Percentiles rank a stretch among this genome's conserved stretches.
Conservation (phyloP, 768 basidiomycete species). For the Fomitopsis serialis region DNA sequence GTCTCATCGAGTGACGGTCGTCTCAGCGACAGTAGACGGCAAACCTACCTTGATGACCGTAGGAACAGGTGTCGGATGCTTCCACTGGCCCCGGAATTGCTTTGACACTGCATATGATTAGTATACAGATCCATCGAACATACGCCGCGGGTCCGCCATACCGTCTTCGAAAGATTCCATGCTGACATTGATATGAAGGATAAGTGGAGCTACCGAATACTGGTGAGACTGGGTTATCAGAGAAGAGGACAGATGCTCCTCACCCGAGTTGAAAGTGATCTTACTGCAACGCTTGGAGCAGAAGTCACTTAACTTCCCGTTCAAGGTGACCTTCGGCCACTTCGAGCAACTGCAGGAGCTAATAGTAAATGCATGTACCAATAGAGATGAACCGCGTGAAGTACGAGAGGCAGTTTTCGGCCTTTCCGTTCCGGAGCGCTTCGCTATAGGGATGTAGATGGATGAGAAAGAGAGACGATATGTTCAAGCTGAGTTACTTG, state of each 20-base stretch:
- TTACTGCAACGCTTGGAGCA: constrained; percentile 18
- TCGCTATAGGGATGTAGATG: constrained; percentile 4
- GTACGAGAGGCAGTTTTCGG: constrained; percentile 12
- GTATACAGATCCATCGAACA: background rate
- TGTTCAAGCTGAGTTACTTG: background rate
- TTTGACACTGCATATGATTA: constrained; percentile 10
- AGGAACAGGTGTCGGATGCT: constrained; percentile 14
- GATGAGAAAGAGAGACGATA: background rate
- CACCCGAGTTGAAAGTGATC: constrained; percentile 8
- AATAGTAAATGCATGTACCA: too few relatives aligned
- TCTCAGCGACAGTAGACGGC: background rate
- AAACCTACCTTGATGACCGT: constrained; percentile 9
- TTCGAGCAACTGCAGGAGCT: constrained; percentile 11
- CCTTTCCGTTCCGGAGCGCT: constrained; percentile 5
- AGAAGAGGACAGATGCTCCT: background rate
- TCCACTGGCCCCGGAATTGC: constrained; percentile 19
- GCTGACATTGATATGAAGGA: constrained; percentile 5
- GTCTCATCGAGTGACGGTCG: background rate
- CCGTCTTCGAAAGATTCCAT: constrained; percentile 9
- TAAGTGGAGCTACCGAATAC: constrained; percentile 1
- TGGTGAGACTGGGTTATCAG: background rate
- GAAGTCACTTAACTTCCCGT: constrained; percentile 18
- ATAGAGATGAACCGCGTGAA: background rate
- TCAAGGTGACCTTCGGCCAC: constrained; percentile 13
- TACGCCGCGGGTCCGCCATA: background rate